These are phyloP conservation scores for Cystobasidium tubakii DNA, from an alignment of 768 basidiomycete genomes.

Conservation along the genomic window DNA sequence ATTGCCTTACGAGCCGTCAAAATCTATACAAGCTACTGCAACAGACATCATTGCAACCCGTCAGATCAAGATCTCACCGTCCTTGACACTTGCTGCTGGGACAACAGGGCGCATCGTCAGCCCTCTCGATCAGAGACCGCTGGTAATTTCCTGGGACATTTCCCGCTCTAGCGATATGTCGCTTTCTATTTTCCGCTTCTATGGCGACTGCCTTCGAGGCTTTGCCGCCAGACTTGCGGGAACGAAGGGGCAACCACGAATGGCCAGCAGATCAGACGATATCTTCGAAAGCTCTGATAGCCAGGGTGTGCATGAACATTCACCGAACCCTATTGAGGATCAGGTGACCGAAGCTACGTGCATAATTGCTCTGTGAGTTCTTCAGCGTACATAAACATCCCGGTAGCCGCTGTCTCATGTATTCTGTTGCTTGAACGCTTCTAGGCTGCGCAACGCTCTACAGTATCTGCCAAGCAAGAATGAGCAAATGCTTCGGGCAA, in stretches of 20 bases:
- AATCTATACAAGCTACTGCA: not conserved
- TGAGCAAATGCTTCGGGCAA: not conserved
- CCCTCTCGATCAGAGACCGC: constrained; percentile 57
- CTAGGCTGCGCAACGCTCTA: not conserved
- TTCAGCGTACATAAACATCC: no score
- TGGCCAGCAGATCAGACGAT: not conserved
- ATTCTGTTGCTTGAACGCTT: no score
- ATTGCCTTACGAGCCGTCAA: constrained; percentile 38
- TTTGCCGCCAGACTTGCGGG: not conserved
- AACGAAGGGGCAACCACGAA: not conserved
- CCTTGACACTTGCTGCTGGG: constrained; percentile 62
- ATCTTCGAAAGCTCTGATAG: not conserved
- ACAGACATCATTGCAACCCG: constrained; percentile 6
- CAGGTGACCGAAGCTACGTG: not conserved
- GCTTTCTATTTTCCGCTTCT: not conserved
- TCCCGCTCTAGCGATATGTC: not conserved
- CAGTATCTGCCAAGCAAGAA: not conserved
- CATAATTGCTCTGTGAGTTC: not conserved
- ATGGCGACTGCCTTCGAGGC: not conserved
- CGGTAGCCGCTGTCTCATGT: no score
- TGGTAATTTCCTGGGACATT: constrained; percentile 73
- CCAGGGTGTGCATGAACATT: not conserved
- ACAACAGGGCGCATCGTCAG: constrained; percentile 68
- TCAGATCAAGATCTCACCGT: constrained; percentile 53
- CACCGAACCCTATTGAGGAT: not conserved